These are phyloP conservation scores for Cenchrus fungigraminus DNA, from an alignment of 176 grass and related monocot genomes.

Conservation along the genomic window DNA sequence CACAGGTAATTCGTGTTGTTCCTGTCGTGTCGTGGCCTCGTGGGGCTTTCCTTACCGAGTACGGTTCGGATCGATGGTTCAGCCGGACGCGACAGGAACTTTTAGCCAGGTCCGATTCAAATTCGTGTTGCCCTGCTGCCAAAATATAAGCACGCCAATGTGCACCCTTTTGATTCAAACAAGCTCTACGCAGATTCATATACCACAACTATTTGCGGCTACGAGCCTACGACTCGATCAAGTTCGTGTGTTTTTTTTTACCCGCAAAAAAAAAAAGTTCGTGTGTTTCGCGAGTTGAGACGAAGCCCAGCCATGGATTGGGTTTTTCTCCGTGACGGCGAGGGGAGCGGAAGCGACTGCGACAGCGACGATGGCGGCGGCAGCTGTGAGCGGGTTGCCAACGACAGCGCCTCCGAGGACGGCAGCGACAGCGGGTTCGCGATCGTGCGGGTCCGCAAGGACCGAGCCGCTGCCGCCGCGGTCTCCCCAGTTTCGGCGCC, in stretches of 20 bases:
- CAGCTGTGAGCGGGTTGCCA: neutral
- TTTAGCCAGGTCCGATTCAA: neutral
- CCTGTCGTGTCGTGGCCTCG: no score
- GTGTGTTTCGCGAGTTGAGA: neutral
- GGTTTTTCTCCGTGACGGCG: neutral
- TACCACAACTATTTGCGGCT: neutral
- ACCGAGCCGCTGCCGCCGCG: neutral
- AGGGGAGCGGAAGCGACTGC: neutral
- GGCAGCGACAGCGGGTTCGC: conserved; percentile 18
- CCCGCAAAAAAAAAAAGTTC: neutral
- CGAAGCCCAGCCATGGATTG: neutral
- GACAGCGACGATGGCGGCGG: neutral
- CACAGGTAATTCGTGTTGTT: no score
- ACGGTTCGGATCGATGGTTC: neutral
- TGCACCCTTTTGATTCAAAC: neutral
- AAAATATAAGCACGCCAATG: neutral
- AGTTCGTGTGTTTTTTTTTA: neutral
- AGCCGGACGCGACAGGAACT: neutral
- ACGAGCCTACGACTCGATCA: neutral
- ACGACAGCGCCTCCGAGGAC: neutral
- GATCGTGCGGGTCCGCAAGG: neutral
- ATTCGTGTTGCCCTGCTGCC: neutral
- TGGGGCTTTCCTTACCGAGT: neutral
- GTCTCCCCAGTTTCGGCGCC: neutral
- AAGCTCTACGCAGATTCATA: neutral